phyloP scores from a whole-genome alignment of 2,329 filamentous ascomycete genomes.

The Trichocomaceae sp. region DNA sequence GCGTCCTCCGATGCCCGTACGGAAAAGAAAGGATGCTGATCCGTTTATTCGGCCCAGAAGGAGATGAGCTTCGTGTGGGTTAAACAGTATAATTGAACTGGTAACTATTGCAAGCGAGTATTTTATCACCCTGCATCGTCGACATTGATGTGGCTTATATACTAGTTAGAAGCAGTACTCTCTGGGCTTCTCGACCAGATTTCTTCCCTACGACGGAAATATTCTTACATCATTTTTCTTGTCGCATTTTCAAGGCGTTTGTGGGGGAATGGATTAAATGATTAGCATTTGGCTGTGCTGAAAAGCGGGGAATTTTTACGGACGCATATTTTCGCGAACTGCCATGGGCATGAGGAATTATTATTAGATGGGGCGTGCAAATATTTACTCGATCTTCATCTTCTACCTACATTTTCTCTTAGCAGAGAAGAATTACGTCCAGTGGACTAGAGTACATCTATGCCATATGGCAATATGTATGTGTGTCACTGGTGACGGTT shows the following conservation, averaged over 20 bases:
- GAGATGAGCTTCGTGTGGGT: conserved; percentile 16
- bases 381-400: background rate
- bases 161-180: background rate
- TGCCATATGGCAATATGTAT: too few species aligned
- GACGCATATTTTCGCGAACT: background rate
- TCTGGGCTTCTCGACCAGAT: background rate
- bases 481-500: too few species aligned
- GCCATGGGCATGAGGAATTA: too few species aligned
- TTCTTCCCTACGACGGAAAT: background rate
- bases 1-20: conserved; percentile 27
- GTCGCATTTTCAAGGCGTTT: conserved; percentile 4
- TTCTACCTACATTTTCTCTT: too few species aligned
- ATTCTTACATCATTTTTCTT: background rate
- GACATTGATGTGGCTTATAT: background rate
- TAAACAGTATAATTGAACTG: background rate
- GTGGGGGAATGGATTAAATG: background rate
- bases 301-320: background rate
- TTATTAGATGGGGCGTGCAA: background rate
- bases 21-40: conserved; percentile 35
- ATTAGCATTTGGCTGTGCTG: background rate
- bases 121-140: background rate
- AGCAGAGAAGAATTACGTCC: background rate
- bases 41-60: conserved; percentile 38
- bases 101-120: background rate
- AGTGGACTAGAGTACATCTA: too few species aligned